Conservation (phyloP, 192 early-diverging fungal species). For the Rhizophagus clarus region DNA sequence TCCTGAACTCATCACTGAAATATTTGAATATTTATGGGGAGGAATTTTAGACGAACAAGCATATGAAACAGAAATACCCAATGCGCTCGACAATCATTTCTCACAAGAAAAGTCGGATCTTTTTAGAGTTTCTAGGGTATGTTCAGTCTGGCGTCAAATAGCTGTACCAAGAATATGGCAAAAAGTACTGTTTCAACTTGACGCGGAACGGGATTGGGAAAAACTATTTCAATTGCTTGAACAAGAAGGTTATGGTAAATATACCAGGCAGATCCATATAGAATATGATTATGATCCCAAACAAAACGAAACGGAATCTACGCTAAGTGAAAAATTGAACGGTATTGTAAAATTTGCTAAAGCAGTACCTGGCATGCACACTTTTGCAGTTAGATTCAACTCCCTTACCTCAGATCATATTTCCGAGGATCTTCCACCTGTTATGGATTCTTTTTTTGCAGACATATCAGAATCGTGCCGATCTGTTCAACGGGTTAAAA, state of each 20-base stretch:
- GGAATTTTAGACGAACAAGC: slow-evolving; percentile 7
- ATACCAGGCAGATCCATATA: neutral
- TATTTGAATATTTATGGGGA: slow-evolving; percentile 11
- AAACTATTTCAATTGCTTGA: slow-evolving; percentile 13
- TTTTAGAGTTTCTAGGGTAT: neutral
- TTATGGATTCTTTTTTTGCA: slow-evolving; percentile 6
- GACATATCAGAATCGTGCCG: neutral
- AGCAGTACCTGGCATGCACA: neutral
- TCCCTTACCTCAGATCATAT: slow-evolving; percentile 5
- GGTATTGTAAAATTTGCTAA: slow-evolving; percentile 14
- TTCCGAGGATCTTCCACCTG: slow-evolving; percentile 10
- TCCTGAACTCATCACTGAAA: slow-evolving; percentile 18
- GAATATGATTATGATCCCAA: slow-evolving; percentile 23
- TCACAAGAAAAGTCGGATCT: neutral
- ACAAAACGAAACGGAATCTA: slow-evolving; percentile 9
- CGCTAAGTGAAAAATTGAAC: neutral
- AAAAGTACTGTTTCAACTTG: slow-evolving; percentile 13
- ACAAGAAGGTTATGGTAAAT: slow-evolving; percentile 8
- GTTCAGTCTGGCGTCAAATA: slow-evolving; percentile 12
- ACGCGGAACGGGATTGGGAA: neutral
- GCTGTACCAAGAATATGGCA: slow-evolving; percentile 21
- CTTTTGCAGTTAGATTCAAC: neutral
- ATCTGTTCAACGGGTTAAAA: slow-evolving; percentile 14
- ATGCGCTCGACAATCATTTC: slow-evolving; percentile 8
- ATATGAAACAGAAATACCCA: slow-evolving; percentile 6